A percentile compares a stretch with the other conserved stretches of the same genome.
Conservation (phyloP, 257 asterid species). For the Petunia secreta region DNA sequence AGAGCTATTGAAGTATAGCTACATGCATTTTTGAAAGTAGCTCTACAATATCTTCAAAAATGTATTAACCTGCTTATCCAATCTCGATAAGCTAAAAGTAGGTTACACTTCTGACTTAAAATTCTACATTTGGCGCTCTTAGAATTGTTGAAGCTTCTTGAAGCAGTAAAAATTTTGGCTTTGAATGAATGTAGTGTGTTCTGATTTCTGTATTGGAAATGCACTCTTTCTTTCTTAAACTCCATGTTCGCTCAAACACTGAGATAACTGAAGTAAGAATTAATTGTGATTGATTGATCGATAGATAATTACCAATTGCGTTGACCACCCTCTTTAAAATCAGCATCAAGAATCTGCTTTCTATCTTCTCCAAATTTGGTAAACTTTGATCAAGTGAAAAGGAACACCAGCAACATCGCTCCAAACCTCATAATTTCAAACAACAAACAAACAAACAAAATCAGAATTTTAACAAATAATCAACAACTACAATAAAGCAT, state of each 20-base stretch:
- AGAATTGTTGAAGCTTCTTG: too few species aligned
- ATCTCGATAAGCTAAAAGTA: background rate
- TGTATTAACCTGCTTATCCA: too few species aligned
- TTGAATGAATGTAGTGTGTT: background rate
- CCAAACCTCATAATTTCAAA: constrained; percentile 55
- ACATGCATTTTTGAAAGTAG: background rate
- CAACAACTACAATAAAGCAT: background rate
- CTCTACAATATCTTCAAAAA: background rate
- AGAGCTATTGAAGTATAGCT: background rate
- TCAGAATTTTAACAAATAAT: constrained; percentile 26
- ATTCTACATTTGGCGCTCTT: background rate
- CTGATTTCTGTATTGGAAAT: background rate
- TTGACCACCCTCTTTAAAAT: constrained; percentile 96
- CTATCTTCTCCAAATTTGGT: constrained; percentile 81
- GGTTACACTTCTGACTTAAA: background rate
- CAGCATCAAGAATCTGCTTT: constrained; percentile 75
- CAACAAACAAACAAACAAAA: background rate
- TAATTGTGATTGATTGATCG: too few species aligned
- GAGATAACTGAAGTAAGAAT: background rate
- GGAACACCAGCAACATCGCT: constrained; percentile 75
- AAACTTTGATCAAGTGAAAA: constrained; percentile 76
- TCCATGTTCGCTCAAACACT: background rate
- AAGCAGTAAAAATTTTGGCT: background rate
- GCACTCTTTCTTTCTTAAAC: background rate
- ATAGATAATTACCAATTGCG: constrained; percentile 71